Base-by-base conservation (phyloP, 75 land plant species). In the Larix kaempferi region DNA sequence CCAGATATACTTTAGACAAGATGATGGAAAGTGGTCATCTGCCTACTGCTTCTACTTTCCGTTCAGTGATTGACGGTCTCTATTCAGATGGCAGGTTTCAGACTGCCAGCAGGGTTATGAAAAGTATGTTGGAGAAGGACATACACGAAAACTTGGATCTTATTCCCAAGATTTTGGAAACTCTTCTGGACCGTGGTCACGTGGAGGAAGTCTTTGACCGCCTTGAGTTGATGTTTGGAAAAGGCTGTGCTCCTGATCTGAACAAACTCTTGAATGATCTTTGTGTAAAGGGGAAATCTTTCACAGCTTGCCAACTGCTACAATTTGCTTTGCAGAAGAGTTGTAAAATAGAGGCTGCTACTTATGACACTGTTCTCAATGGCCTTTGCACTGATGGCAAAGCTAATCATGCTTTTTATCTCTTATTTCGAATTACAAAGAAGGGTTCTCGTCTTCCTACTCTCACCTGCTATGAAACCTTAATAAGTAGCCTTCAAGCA, bases 21-120 rank as follows among this genome's bases (percentile, higher is more conserved):
- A 91, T 91, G 93, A 83, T 91, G 64, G 91, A 85, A 73, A 84
- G 66, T 82, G 93, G 91, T 14, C 85, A 89, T 64, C 10, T 76
- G 41, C 91, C 91, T 3, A 84, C 75, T 37, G 57, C 93, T 7
- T 64, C 86, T 4, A 12, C 89, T 4, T 87, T 83, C 73, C 80
- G 89, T 26, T 74, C 82, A 12, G 91, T 91, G 54, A 87, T 91
- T 83, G 91, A 82, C 77, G 81, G 79, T 25, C 80, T 91, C 29
- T 87, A 87, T 57, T 77, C 81, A 49, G 93, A 91, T 80, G 93
- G 82, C 26, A 84, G 93, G 71, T 82, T 87, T 41, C 93, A 91
- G 73, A 89, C 93, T n/a, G 91, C 93, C 21, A 91, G 93, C 62
- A 74, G 93, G 16, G 93, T 89, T 14, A 85, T 89, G 93, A 89